These are phyloP conservation scores for Sesbania bispinosa DNA, from an alignment of 306 rosid genomes.

Conservation along the genomic window DNA sequence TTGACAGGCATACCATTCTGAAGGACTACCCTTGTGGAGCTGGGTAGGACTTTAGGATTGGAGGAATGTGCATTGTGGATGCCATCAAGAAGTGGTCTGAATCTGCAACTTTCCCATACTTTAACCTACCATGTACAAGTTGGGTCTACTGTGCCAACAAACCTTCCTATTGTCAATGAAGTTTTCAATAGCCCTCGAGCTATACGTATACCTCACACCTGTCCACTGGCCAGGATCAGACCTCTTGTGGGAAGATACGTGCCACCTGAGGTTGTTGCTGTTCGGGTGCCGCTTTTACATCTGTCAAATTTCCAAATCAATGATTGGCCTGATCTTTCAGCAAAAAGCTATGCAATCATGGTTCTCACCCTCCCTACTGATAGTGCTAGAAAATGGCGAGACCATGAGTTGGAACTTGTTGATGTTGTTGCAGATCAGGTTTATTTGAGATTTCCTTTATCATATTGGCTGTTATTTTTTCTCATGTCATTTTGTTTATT, in stretches of 20 bases:
- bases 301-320: slow-evolving; percentile 80
- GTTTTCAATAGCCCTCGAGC: slow-evolving; percentile 75
- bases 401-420: slow-evolving; percentile 85
- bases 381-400: slow-evolving; percentile 82
- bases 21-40: slow-evolving; percentile 92
- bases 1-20: slow-evolving; percentile 79
- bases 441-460: slow-evolving; percentile 17
- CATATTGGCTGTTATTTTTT: not conserved
- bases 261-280: slow-evolving; percentile 85
- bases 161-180: slow-evolving; percentile 64
- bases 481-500: not conserved
- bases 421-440: slow-evolving; percentile 98
- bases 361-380: slow-evolving; percentile 88
- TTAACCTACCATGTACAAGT: slow-evolving; percentile 64
- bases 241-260: slow-evolving; percentile 67
- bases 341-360: slow-evolving; percentile 84
- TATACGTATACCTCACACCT: slow-evolving; percentile 55
- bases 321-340: slow-evolving; percentile 78
- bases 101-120: slow-evolving; percentile 77
- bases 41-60: slow-evolving; percentile 79
- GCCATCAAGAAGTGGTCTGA: slow-evolving; percentile 72
- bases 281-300: slow-evolving; percentile 80
- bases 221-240: slow-evolving; percentile 75
- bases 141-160: slow-evolving; percentile 65
- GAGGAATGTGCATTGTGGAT: slow-evolving; percentile 95